Base-by-base conservation (phyloP, 768 basidiomycete genomes). In the Phanerochaete sordida region DNA sequence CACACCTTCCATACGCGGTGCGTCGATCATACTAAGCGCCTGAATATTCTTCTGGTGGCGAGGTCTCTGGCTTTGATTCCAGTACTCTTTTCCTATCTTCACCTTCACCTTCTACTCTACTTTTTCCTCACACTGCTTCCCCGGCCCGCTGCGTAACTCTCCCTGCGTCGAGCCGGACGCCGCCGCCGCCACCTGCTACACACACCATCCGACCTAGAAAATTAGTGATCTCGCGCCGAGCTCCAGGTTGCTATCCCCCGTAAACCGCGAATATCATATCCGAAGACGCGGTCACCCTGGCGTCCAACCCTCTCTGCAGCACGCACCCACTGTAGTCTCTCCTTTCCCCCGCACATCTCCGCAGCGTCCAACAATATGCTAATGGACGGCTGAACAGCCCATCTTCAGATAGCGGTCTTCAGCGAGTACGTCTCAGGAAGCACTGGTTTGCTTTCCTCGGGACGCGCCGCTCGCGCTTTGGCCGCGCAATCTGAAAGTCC, bases 401-500 rank as follows among this genome's bases (percentile, higher is more conserved):
- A 77, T 59, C 71, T 82, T 6, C 80, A 81, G 61, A 62, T 74
- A 50, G 62, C 67, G 6, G 74, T 79, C 50, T 62, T 73, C 24
- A 79, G 81, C 11, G 81, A 82, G 64, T 81, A 81, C 48, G 68
- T 79, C 45, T 79, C 47, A 79, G 81, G 49, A 80, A 74, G 59
- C 75, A 77, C n/a, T 77, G 83, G 78, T 66, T 63, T 11, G 84
- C 85, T n/a, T 70, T 66, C 48, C 43, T 59, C 11, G 65, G 66
- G 37, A 66, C 76, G 13, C 72, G 73, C 33, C 72, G 73, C 39
- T 79, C 83, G 24, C 77, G 80, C 28, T 64, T 80, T 58, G 73
- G 72, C 39, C 73, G 71, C 23, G 82, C 84, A 19, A 61, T 80
- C 4, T 88, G 86, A 85, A 76, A 79, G 55, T 71, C 84, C 5